Evolutionary conservation across 2,329 filamentous ascomycete genomes (phyloP).

Genomic region (Atkinsonella hypoxylon): DNA sequence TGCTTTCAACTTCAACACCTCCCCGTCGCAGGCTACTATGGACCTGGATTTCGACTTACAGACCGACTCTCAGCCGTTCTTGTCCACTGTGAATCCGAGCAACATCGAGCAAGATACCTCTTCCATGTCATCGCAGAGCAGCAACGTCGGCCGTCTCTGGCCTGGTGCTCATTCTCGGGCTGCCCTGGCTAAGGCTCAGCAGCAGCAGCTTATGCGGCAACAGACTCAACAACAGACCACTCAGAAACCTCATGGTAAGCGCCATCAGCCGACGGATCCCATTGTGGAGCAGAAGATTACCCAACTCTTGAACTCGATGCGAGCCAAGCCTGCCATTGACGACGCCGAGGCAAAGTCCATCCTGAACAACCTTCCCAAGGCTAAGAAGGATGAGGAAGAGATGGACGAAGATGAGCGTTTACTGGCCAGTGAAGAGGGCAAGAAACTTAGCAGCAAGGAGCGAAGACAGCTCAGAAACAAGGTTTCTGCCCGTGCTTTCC

Average conservation of each 20-base stretch:
- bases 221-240: slow-evolving; percentile 36
- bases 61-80: slow-evolving; percentile 52
- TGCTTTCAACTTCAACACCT: slow-evolving; percentile 61
- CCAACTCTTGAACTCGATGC: slow-evolving; percentile 84
- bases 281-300: slow-evolving; percentile 87
- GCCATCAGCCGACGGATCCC: slow-evolving; percentile 46
- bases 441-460: slow-evolving; percentile 98
- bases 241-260: slow-evolving; percentile 38
- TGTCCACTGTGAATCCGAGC: slow-evolving; percentile 57
- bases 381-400: slow-evolving; percentile 91
- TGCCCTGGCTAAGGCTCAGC: slow-evolving; percentile 60
- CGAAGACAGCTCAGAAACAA: slow-evolving; percentile 96
- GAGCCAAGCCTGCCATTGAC: slow-evolving; percentile 51
- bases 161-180: slow-evolving; percentile 91
- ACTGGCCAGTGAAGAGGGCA: slow-evolving; percentile 91
- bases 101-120: slow-evolving; percentile 50
- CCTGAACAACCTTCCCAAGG: slow-evolving; percentile 56
- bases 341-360: slow-evolving; percentile 34
- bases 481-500: slow-evolving; percentile 93
- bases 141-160: slow-evolving; percentile 63
- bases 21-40: slow-evolving; percentile 47
- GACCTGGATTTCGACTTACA: slow-evolving; percentile 46
- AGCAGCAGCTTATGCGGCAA: slow-evolving; percentile 40
- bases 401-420: slow-evolving; percentile 97
- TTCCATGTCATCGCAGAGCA: slow-evolving; percentile 37